Conservation (phyloP, 768 basidiomycete species). For the Amanita phalloides region DNA sequence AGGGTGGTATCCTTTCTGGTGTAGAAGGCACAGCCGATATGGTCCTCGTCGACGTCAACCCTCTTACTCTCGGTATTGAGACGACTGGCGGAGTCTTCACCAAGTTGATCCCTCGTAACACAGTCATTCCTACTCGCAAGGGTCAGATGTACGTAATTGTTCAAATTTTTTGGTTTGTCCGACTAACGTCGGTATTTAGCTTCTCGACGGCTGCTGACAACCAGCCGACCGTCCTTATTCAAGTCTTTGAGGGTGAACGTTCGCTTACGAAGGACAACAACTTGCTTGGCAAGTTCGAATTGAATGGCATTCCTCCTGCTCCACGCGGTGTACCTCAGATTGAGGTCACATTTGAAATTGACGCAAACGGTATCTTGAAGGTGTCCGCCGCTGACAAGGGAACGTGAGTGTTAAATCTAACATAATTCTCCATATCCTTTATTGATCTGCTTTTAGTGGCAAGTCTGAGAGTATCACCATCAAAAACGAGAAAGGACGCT, state of each 20-base stretch:
- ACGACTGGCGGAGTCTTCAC: constrained; percentile 98
- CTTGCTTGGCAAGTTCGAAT: constrained; percentile 93
- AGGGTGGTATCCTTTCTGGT: constrained; percentile 96
- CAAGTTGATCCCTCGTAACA: constrained; percentile 95
- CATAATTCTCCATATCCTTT: background rate
- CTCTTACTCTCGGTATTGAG: constrained; percentile 97
- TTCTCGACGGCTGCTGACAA: constrained; percentile 85
- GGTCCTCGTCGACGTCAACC: constrained; percentile 93
- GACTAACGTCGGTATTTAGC: constrained; percentile 19
- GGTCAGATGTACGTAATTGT: constrained; percentile 60
- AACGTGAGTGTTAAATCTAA: constrained; percentile 40
- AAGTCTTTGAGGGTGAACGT: constrained; percentile 97
- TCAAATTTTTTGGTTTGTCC: constrained; percentile 1
- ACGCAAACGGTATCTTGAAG: constrained; percentile 93
- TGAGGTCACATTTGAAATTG: constrained; percentile 93
- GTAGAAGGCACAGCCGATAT: constrained; percentile 85
- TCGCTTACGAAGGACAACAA: constrained; percentile 98
- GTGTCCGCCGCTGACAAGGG: constrained; percentile 91
- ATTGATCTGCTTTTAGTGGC: constrained; percentile 33
- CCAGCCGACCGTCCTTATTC: constrained; percentile 92
- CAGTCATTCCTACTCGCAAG: constrained; percentile 96
- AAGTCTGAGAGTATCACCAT: constrained; percentile 89
- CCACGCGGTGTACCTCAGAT: constrained; percentile 97
- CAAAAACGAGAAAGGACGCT: constrained; percentile 92
- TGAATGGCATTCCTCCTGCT: constrained; percentile 85